Evolutionary conservation across 768 basidiomycete genomes (phyloP).

Genomic region (Termitomyces heimii): DNA sequence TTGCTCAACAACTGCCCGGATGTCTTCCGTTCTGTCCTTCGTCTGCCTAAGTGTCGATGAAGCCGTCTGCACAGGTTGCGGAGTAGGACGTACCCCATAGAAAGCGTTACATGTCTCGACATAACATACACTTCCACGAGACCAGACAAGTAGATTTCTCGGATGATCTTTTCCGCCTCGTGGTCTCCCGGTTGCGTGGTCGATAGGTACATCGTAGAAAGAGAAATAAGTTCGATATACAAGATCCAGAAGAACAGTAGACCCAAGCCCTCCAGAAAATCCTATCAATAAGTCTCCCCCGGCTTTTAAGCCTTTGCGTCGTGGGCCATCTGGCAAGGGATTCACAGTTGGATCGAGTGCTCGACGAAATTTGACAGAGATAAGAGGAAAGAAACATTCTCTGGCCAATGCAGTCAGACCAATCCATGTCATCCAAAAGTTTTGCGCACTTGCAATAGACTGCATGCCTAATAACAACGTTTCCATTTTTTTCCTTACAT

Average conservation of each 20-base stretch:
- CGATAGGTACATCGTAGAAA: slow-evolving; percentile 14
- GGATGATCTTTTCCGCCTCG: slow-evolving; percentile 65
- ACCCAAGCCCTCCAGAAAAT: slow-evolving; percentile 77
- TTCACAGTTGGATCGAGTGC: slow-evolving; percentile 63
- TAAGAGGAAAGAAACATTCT: slow-evolving; percentile 61
- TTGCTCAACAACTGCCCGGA: slow-evolving; percentile 37
- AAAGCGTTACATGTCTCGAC: slow-evolving; percentile 63
- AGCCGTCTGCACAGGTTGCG: slow-evolving; percentile 5
- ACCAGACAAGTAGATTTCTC: slow-evolving; percentile 56
- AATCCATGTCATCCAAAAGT: not conserved
- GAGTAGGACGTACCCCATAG: slow-evolving; percentile 42
- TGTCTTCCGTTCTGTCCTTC: slow-evolving; percentile 48
- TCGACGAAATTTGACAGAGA: slow-evolving; percentile 59
- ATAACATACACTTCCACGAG: slow-evolving; percentile 57
- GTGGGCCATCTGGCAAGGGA: slow-evolving; percentile 43
- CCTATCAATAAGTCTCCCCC: slow-evolving; percentile 63
- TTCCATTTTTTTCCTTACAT: slow-evolving; percentile 62
- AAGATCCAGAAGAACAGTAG: slow-evolving; percentile 66
- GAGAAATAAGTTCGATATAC: slow-evolving; percentile 55
- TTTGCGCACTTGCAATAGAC: slow-evolving; percentile 75
- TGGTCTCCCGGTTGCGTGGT: slow-evolving; percentile 21
- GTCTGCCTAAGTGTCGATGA: slow-evolving; percentile 30
- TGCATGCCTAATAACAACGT: slow-evolving; percentile 70
- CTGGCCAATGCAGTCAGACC: slow-evolving; percentile 22
- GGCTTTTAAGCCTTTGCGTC: slow-evolving; percentile 58